Percentiles rank a stretch among this genome's conserved stretches.
Evolutionary conservation across 208 protist genomes (phyloP).

Genomic region (Tritrichomonas foetus): DNA sequence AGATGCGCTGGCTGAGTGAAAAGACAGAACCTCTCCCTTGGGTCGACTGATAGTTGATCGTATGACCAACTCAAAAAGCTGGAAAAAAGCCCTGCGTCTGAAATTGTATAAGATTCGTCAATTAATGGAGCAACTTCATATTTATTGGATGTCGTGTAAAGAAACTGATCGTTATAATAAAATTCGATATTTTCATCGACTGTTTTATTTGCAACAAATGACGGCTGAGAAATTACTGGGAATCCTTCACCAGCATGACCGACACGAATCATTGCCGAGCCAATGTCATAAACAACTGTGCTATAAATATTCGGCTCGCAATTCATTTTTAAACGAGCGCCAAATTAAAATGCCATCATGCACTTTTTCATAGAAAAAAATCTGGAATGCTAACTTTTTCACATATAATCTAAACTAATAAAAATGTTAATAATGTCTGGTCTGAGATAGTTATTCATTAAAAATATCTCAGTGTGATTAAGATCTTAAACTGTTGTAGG

Average conservation of each 20-base stretch:
- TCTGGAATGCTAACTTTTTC: too few relatives aligned
- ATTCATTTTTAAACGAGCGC: too few relatives aligned
- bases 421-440: too few relatives aligned
- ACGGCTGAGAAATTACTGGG: background rate
- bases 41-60: background rate
- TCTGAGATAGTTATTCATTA: too few relatives aligned
- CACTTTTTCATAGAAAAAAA: too few relatives aligned
- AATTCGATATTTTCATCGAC: background rate
- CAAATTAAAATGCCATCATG: too few relatives aligned
- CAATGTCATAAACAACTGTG: conserved; percentile 11
- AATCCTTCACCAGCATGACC: background rate
- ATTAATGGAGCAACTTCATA: background rate
- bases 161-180: background rate
- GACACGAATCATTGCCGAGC: background rate
- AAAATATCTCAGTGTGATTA: too few relatives aligned
- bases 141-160: background rate
- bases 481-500: too few relatives aligned
- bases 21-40: background rate
- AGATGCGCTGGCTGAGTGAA: background rate
- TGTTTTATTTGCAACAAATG: background rate
- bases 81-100: background rate
- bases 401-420: too few relatives aligned
- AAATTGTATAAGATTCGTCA: background rate
- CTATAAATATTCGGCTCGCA: background rate
- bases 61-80: background rate